A percentile compares a stretch with the other conserved stretches of the same genome.
Evolutionary conservation across 2,329 filamentous ascomycete genomes (phyloP).

Genomic region (Eutypella sp.): DNA sequence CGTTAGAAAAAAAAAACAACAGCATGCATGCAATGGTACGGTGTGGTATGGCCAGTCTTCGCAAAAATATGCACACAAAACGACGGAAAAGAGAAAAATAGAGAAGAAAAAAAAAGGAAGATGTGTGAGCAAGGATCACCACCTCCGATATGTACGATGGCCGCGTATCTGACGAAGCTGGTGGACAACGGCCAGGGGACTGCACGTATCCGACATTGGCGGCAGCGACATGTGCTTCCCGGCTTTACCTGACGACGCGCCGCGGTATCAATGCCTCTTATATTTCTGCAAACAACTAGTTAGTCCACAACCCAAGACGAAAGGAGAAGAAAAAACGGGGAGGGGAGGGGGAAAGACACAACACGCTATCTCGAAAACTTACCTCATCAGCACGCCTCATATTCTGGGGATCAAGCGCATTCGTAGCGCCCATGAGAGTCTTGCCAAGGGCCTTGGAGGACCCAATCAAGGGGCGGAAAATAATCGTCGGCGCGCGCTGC

Average conservation of each 20-base stretch:
- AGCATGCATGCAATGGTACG: too few species aligned
- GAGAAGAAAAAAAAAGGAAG: too few species aligned
- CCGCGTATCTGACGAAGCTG: too few species aligned
- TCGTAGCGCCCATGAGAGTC: conserved; percentile 86
- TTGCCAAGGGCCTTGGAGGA: conserved; percentile 84
- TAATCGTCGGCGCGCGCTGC: conserved; percentile 83
- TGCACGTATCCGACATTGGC: too few species aligned
- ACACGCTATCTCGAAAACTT: conserved; percentile 46
- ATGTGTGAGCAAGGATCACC: too few species aligned
- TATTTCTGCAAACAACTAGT: conserved; percentile 37
- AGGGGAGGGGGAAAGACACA: background rate
- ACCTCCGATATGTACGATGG: too few species aligned
- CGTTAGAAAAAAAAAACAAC: too few species aligned
- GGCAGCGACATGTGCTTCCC: conserved; percentile 1
- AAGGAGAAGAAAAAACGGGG: background rate
- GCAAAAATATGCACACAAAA: too few species aligned
- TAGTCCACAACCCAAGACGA: too few species aligned
- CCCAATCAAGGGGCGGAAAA: conserved; percentile 85
- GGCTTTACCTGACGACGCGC: background rate
- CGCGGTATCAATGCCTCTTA: conserved; percentile 37
- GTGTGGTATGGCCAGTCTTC: too few species aligned
- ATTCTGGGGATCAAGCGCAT: conserved; percentile 81
- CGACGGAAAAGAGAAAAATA: too few species aligned
- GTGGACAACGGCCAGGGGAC: too few species aligned
- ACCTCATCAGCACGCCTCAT: conserved; percentile 82